phyloP scores from a whole-genome alignment of 2,329 filamentous ascomycete genomes.

The Xylariaceae sp. region DNA sequence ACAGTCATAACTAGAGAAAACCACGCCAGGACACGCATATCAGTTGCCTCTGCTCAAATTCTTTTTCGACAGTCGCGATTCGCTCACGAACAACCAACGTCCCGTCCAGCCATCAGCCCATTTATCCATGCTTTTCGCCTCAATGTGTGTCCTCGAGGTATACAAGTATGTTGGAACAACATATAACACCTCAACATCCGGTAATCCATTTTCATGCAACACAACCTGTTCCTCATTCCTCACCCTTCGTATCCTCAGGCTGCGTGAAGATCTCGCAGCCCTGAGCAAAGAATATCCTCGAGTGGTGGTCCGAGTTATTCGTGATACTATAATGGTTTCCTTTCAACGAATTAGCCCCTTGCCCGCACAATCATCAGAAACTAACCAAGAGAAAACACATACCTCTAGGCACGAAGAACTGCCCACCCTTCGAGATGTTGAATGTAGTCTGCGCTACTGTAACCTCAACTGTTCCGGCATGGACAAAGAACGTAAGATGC shows the following conservation, averaged over 20 bases:
- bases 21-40: too few species aligned
- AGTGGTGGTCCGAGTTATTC: conserved; percentile 69
- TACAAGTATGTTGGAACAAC: too few species aligned
- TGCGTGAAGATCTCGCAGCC: conserved; percentile 56
- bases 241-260: conserved; percentile 18
- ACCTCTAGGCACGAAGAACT: conserved; percentile 96
- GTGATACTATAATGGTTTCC: conserved; percentile 91
- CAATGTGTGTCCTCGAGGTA: too few species aligned
- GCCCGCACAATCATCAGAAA: conserved; percentile 1
- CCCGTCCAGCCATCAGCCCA: too few species aligned
- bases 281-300: conserved; percentile 88
- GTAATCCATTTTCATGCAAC: too few species aligned
- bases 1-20: too few species aligned
- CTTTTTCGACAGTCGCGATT: too few species aligned
- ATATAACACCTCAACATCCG: too few species aligned
- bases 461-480: conserved; percentile 76
- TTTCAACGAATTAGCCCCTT: conserved; percentile 34
- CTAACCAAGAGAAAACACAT: conserved; percentile 35
- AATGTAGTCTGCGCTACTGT: conserved; percentile 73
- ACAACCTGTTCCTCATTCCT: neutral
- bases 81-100: too few species aligned
- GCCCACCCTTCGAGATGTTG: conserved; percentile 78
- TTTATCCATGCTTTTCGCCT: too few species aligned
- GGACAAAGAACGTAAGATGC: conserved; percentile 96
- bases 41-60: too few species aligned